Conservation (phyloP, 2,329 filamentous ascomycete species). For the Leptographium lundbergii region DNA sequence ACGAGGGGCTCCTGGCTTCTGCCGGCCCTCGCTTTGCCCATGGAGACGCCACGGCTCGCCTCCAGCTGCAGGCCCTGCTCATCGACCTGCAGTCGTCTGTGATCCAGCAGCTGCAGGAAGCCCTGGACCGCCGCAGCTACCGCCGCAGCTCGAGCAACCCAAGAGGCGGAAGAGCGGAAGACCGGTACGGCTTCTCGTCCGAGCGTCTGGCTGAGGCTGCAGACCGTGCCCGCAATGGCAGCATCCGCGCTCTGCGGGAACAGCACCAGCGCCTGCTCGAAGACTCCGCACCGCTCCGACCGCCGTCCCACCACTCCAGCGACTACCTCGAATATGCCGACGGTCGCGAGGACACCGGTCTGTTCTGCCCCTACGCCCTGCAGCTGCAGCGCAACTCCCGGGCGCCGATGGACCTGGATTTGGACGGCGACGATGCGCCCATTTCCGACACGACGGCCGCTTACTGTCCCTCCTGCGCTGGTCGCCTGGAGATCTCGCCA, state of each 20-base stretch:
- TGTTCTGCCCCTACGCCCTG: conserved; percentile 22
- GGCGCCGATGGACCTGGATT: conserved; percentile 11
- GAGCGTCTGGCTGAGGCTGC: conserved; percentile 19
- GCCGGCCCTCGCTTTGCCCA: conserved; percentile 22
- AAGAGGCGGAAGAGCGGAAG: conserved; percentile 4
- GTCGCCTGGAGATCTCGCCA: conserved; percentile 14
- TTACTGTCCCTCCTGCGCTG: conserved; percentile 17
- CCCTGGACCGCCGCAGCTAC: conserved; percentile 13
- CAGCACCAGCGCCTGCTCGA: conserved; percentile 20
- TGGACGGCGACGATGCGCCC: conserved; percentile 7
- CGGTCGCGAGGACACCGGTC: conserved; percentile 8
- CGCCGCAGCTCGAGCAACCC: conserved; percentile 16
- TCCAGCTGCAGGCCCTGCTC: conserved; percentile 23
- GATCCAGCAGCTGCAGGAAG: conserved; percentile 24
- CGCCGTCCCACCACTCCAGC: conserved; percentile 11
- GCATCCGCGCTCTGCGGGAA: conserved; percentile 21
- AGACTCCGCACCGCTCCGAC: conserved; percentile 2
- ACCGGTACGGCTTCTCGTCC: conserved; percentile 4
- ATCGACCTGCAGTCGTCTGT: conserved; percentile 25
- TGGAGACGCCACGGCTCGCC: conserved; percentile 22
- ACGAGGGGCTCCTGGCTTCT: conserved; percentile 19
- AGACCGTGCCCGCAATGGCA: conserved; percentile 21
- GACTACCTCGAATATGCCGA: background rate
- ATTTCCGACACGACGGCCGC: background rate
- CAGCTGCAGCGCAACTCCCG: conserved; percentile 18